Percentiles rank a stretch among this genome's conserved stretches.
These are phyloP conservation scores for Ajuga reptans DNA, from an alignment of 305 asterid species.

Conservation along the genomic window DNA sequence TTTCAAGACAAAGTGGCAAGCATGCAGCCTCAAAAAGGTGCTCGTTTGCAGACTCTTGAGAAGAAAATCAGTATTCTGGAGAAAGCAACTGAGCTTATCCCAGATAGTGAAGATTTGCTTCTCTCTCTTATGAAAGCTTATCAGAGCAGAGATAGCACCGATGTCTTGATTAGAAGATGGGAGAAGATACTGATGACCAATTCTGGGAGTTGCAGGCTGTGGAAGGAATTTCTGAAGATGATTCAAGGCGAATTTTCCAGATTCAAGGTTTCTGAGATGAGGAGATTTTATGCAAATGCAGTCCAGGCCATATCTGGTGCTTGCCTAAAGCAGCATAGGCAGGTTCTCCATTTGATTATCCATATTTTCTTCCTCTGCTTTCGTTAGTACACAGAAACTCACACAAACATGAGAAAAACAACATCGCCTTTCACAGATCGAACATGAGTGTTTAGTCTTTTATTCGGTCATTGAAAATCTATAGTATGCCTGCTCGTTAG, in stretches of 20 bases:
- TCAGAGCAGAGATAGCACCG: constrained; percentile 67
- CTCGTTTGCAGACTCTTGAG: constrained; percentile 87
- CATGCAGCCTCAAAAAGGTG: constrained; percentile 82
- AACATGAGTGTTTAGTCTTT: background rate
- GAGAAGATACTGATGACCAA: constrained; percentile 62
- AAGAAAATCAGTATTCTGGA: constrained; percentile 92
- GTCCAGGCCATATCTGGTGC: constrained; percentile 82
- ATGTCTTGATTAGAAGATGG: constrained; percentile 75
- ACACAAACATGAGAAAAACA: background rate
- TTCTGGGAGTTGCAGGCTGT: constrained; percentile 76
- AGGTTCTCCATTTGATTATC: constrained; percentile 67
- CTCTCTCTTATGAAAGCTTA: constrained; percentile 83
- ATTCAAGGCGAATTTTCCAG: constrained; percentile 86
- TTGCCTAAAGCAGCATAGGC: constrained; percentile 86
- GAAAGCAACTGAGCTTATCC: constrained; percentile 80
- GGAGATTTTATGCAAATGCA: constrained; percentile 84
- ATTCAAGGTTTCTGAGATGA: constrained; percentile 87
- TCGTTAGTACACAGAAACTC: background rate
- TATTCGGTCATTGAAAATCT: background rate
- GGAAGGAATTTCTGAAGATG: constrained; percentile 83
- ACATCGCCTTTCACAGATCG: background rate
- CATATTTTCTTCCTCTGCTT: constrained; percentile 11
- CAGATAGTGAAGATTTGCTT: constrained; percentile 73
- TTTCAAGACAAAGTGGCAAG: constrained; percentile 90
- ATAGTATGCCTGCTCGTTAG: background rate